phyloP scores from a whole-genome alignment of 305 asterid species.

The Stenogyne calaminthoides region DNA sequence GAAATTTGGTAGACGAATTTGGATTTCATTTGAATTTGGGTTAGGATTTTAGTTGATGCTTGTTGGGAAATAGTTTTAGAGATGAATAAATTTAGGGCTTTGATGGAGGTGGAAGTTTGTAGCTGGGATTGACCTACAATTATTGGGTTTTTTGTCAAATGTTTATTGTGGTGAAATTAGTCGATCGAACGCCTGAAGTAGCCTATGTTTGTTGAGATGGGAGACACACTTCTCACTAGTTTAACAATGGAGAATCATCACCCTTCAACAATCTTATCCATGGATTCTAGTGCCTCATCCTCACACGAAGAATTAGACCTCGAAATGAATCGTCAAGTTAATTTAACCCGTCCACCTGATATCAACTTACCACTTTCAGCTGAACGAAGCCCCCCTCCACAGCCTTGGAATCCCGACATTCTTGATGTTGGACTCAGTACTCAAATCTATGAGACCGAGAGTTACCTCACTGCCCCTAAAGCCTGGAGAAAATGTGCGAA shows the following conservation, averaged over 20 bases:
- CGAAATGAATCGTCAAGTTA: constrained; percentile 73
- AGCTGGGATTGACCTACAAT: constrained; percentile 49
- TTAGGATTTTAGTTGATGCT: constrained; percentile 8
- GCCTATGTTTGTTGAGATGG: constrained; percentile 48
- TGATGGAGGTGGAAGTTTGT: constrained; percentile 58
- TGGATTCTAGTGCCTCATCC: constrained; percentile 92
- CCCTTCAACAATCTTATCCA: constrained; percentile 84
- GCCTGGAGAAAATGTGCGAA: constrained; percentile 69
- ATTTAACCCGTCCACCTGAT: constrained; percentile 76
- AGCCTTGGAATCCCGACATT: constrained; percentile 70
- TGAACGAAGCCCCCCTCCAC: constrained; percentile 83
- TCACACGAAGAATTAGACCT: constrained; percentile 80
- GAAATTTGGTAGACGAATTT: constrained; percentile 25
- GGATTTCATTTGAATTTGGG: constrained; percentile 6
- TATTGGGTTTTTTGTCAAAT: constrained; percentile 25
- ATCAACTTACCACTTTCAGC: constrained; percentile 84
- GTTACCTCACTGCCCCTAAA: constrained; percentile 57
- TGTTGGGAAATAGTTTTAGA: constrained; percentile 19
- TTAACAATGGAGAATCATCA: constrained; percentile 86
- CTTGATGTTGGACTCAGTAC: constrained; percentile 76
- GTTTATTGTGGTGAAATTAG: constrained; percentile 33
- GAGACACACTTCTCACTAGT: constrained; percentile 57
- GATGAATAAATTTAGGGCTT: constrained; percentile 48
- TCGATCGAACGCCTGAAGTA: background rate
- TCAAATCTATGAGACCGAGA: constrained; percentile 67